Base-by-base conservation (phyloP, 768 basidiomycete genomes). In the Podaxis sp. region DNA sequence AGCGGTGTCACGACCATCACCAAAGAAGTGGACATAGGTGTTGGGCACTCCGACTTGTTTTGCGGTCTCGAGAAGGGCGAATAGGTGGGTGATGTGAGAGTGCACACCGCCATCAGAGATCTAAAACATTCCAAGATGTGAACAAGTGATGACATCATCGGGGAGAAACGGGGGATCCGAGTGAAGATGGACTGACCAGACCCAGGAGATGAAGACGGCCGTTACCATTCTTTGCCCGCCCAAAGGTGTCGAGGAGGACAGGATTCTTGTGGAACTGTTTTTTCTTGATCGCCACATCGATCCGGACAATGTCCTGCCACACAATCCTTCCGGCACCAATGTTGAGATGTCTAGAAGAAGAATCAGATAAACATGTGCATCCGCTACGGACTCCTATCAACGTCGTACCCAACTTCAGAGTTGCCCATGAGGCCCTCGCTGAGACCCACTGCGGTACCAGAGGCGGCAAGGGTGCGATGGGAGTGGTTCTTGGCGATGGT, bases 231-330 rank as follows among this genome's bases (percentile, higher is more conserved):
- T 93, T 95, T 5, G 95, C 95, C 55, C 77, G 84, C 67, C 92
- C 80, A 71, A 86, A 86, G 65, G 85, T 83, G 46, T 82, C 84
- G 16, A 95, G 75, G 65, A 96, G 93, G 16, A 72, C 78, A 58
- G 81, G 76, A 66, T 87, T 87, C 72, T 91, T 86, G 74, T 94
- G 87, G 75, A 96, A 96, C 66, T 90, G 84, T 59, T 81, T 76
- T 72, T 95, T 96, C 76, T 93, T 88, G 74, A 98, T 96, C 18
- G 88, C 81, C 50, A 94, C 89, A 67, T 98, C 95, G 68, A 97
- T 97, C 64, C 88, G 85, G 67, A 97, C 95, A 66, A 98, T 98
- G 68, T 98, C 95, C 73, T 98, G 95, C 95, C 95, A 97, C 28
- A 97, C 94, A 53, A 97, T 82, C 21, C 95, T 87, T 0, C 95